Evolutionary conservation across 2,329 filamentous ascomycete genomes (phyloP).

Genomic region (Beauveria rudraprayagi): DNA sequence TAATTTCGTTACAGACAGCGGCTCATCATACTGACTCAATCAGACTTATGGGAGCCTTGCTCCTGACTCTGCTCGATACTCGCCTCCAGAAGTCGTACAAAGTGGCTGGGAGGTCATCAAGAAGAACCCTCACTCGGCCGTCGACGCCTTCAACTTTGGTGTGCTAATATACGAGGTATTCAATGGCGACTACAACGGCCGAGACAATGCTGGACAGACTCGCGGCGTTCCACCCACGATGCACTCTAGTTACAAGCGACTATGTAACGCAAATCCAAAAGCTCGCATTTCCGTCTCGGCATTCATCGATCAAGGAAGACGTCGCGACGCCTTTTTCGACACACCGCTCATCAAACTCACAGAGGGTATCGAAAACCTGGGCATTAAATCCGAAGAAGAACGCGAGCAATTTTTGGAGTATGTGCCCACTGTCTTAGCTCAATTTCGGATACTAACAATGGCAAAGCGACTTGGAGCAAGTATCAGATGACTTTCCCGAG

Average conservation of each 20-base stretch:
- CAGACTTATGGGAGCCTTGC: conserved; percentile 81
- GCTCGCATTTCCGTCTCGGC: conserved; percentile 73
- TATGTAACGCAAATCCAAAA: conserved; percentile 85
- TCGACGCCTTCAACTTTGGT: conserved; percentile 84
- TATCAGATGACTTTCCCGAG: conserved; percentile 91
- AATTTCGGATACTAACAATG: conserved; percentile 22
- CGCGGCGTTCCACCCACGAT: conserved; percentile 81
- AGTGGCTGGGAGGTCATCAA: conserved; percentile 90
- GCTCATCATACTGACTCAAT: background rate
- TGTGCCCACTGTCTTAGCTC: conserved; percentile 9
- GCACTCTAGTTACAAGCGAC: conserved; percentile 83
- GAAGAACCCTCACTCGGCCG: conserved; percentile 67
- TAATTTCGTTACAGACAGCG: background rate
- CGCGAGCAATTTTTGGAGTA: conserved; percentile 74
- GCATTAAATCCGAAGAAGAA: conserved; percentile 77
- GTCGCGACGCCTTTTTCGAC: conserved; percentile 81
- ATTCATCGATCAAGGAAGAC: conserved; percentile 83
- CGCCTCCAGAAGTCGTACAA: conserved; percentile 77
- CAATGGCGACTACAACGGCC: conserved; percentile 70
- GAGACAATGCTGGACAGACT: conserved; percentile 75
- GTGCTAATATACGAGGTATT: conserved; percentile 84
- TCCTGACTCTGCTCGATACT: conserved; percentile 76
- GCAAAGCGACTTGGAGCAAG: conserved; percentile 64
- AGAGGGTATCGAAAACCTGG: conserved; percentile 85
- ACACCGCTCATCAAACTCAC: conserved; percentile 87